Evolutionary conservation across 139 green algal genomes (phyloP), one percentile per base, ranked within the genome.

Genomic region (Micractinium conductrix): DNA sequence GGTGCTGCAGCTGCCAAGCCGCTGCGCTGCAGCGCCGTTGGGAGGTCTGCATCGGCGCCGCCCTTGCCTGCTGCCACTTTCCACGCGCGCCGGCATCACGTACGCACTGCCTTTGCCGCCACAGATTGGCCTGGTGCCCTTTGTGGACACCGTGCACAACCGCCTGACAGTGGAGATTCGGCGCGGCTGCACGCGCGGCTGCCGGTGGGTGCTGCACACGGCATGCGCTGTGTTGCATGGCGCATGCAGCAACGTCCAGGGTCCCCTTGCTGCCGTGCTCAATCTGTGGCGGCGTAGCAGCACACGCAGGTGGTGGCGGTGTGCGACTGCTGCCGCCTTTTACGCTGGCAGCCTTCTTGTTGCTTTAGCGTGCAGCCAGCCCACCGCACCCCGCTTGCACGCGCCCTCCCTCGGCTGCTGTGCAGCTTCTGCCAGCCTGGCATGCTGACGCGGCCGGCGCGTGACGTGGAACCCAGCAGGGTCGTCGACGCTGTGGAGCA

Each of bases 371-470:
- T 19, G 7, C 38, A 22, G 7, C 2, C 26, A 42, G 17, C 42
- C n/a, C n/a, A n/a, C n/a, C n/a, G n/a, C n/a, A n/a, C n/a, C n/a
- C n/a, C n/a, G n/a, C n/a, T n/a, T n/a, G n/a, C n/a, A n/a, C n/a
- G n/a, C n/a, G n/a, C n/a, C n/a, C n/a, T n/a, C n/a, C n/a, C n/a
- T n/a, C n/a, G n/a, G n/a, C n/a, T n/a, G n/a, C 42, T 14, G 42
- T 43, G 74, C 75, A 90, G 93, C 33, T 96, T 96, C 89, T 96
- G 93, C 89, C 93, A 96, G 87, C 93, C 93, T 14, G 93, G 93
- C 60, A 96, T 96, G 93, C 88, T 96, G 35, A 96, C 93, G 4
- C 89, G 93, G 9, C 93, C 93, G 1, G 93, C 93, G 1, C 88
- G 93, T 2, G 93, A 96, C 58, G 93, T 96, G 71, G 89, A 94